These are phyloP conservation scores for Entomortierella parvispora DNA, from an alignment of 192 early-diverging fungal species.

Conservation along the genomic window DNA sequence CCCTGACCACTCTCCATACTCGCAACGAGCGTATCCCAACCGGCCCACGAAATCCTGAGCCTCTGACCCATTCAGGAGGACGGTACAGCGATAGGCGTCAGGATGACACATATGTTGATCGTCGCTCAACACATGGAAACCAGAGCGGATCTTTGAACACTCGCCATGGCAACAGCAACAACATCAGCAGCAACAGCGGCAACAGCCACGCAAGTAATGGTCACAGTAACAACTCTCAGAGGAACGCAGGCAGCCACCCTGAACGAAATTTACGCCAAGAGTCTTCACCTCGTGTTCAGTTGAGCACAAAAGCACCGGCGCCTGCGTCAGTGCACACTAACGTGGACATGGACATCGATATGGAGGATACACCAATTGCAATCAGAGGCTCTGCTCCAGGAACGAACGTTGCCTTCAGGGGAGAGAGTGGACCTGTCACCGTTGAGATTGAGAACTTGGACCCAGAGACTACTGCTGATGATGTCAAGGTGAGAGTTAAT, in stretches of 20 bases:
- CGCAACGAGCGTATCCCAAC: too few species aligned
- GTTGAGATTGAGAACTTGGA: conserved; percentile 61
- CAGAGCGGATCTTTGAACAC: background rate
- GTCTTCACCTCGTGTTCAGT: background rate
- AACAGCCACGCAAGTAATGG: conserved; percentile 1
- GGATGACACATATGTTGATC: too few species aligned
- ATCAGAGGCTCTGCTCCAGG: conserved; percentile 35
- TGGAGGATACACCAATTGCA: conserved; percentile 9
- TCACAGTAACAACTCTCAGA: background rate
- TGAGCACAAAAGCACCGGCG: background rate
- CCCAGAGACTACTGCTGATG: conserved; percentile 57
- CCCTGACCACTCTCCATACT: too few species aligned
- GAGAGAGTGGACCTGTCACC: conserved; percentile 59
- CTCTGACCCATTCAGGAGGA: too few species aligned
- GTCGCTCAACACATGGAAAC: too few species aligned
- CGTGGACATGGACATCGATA: conserved; percentile 44
- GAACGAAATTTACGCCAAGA: background rate
- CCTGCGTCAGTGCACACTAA: background rate
- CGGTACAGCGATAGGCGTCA: background rate
- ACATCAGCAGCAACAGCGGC: background rate
- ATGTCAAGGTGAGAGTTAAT: conserved; percentile 55
- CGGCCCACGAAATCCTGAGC: too few species aligned
- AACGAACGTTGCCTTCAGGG: conserved; percentile 49
- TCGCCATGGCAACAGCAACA: conserved; percentile 6
- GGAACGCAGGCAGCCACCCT: background rate